Conservation (phyloP, 208 protist species). For the Plasmodiophora brassicae region DNA sequence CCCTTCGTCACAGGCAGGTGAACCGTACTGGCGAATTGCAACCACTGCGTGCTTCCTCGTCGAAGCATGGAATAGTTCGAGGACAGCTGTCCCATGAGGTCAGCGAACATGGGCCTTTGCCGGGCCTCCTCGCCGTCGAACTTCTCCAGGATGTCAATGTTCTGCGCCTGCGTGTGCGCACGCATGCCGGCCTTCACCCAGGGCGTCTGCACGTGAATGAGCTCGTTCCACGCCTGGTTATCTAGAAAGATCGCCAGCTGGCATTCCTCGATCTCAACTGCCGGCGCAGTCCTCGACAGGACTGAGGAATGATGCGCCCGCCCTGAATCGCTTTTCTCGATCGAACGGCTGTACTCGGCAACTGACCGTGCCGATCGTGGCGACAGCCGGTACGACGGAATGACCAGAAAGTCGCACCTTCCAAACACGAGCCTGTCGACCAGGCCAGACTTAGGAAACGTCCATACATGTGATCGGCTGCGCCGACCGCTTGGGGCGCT, state of each 20-base stretch:
- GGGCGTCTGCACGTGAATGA: not conserved
- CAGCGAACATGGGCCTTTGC: not conserved
- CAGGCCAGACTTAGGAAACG: not conserved
- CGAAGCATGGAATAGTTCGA: not conserved
- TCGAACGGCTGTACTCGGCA: not conserved
- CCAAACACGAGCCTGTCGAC: not conserved
- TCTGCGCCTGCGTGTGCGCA: not conserved
- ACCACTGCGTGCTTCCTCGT: not conserved
- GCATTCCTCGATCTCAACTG: constrained; percentile 18
- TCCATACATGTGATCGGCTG: too few species aligned
- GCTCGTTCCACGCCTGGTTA: not conserved
- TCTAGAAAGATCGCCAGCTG: not conserved
- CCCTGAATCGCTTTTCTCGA: not conserved
- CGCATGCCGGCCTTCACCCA: not conserved
- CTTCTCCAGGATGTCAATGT: too few species aligned
- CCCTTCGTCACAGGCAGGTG: not conserved
- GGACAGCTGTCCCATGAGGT: not conserved
- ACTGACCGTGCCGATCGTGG: not conserved
- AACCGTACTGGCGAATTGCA: constrained; percentile 3
- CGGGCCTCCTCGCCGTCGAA: not conserved
- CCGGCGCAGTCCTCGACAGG: not conserved
- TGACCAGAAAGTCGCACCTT: not conserved
- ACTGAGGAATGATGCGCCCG: not conserved
- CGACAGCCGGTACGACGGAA: not conserved
- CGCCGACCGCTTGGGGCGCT: not conserved